A percentile compares a stretch with the other conserved stretches of the same genome.
Evolutionary conservation across 306 rosid species (phyloP).

Genomic region (Elaeagnus macrophylla): DNA sequence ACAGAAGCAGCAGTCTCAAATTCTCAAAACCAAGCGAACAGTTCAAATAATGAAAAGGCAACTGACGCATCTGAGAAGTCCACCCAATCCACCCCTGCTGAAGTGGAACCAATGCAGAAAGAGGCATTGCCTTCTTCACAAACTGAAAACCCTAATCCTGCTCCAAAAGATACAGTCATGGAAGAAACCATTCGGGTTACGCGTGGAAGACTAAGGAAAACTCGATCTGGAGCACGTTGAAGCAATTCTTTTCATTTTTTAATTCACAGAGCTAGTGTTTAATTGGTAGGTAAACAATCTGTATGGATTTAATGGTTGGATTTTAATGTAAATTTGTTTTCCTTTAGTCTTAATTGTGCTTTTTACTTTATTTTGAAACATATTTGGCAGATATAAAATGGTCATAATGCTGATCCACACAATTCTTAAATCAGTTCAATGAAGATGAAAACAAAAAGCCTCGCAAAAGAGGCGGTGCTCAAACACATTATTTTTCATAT

Average conservation of each 20-base stretch:
- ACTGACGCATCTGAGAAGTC: slow-evolving; percentile 15
- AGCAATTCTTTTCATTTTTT: slow-evolving; percentile 10
- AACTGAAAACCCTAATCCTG: slow-evolving; percentile 11
- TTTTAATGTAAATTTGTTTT: too few relatives aligned
- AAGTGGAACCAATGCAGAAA: slow-evolving; percentile 18
- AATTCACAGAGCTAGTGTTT: slow-evolving; percentile 21
- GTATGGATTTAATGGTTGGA: too few relatives aligned
- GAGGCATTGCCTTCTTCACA: slow-evolving; percentile 21
- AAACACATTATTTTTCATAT: too few relatives aligned
- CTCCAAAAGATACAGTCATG: slow-evolving; percentile 18
- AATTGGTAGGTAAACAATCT: slow-evolving; percentile 17
- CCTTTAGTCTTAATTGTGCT: too few relatives aligned
- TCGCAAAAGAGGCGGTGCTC: too few relatives aligned
- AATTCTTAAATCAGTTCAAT: too few relatives aligned
- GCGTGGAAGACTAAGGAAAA: slow-evolving; percentile 23
- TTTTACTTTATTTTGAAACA: too few relatives aligned
- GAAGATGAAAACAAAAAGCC: too few relatives aligned
- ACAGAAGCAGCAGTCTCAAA: neutral
- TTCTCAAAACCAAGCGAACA: neutral
- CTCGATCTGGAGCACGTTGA: slow-evolving; percentile 33
- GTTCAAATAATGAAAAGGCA: slow-evolving; percentile 1
- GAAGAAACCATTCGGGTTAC: slow-evolving; percentile 19
- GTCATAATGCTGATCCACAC: too few relatives aligned
- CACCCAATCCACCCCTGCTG: slow-evolving; percentile 18
- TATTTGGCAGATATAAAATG: too few relatives aligned